phyloP scores from a whole-genome alignment of 768 basidiomycete genomes.

The Phanerodontia chrysosporium region DNA sequence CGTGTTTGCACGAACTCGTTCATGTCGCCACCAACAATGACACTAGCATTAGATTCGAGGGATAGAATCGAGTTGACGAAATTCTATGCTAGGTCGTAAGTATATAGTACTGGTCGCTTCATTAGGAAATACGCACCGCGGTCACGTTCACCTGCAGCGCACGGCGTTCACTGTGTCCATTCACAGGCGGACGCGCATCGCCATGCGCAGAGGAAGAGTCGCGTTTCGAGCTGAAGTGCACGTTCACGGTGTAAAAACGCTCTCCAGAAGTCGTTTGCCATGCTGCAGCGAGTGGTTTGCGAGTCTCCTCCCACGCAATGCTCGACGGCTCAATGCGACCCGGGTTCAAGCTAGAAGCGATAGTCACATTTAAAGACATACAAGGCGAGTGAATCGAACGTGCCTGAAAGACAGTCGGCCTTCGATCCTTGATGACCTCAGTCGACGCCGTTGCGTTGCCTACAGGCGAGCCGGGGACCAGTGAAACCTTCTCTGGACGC shows the following conservation, averaged over 20 bases:
- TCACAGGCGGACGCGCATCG: slow-evolving; percentile 55
- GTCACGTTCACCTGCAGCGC: slow-evolving; percentile 46
- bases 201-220: slow-evolving; percentile 53
- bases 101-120: not conserved
- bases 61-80: slow-evolving; percentile 45
- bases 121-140: slow-evolving; percentile 34
- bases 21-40: slow-evolving; percentile 57
- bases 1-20: slow-evolving; percentile 57
- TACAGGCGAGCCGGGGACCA: slow-evolving; percentile 40
- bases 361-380: not conserved
- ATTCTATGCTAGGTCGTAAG: slow-evolving; percentile 26
- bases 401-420: slow-evolving; percentile 41
- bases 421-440: slow-evolving; percentile 29
- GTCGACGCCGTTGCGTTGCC: slow-evolving; percentile 48
- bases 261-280: slow-evolving; percentile 45
- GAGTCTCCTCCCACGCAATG: slow-evolving; percentile 48
- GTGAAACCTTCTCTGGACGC: slow-evolving; percentile 44
- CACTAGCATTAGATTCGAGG: slow-evolving; percentile 39
- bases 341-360: slow-evolving; percentile 46
- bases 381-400: not conserved
- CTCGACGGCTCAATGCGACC: slow-evolving; percentile 58
- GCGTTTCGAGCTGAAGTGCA: slow-evolving; percentile 56
- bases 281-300: slow-evolving; percentile 57
- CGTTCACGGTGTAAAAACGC: slow-evolving; percentile 54
- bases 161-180: slow-evolving; percentile 43